Conservation (phyloP, 257 asterid species). For the Verbascum thapsus region DNA sequence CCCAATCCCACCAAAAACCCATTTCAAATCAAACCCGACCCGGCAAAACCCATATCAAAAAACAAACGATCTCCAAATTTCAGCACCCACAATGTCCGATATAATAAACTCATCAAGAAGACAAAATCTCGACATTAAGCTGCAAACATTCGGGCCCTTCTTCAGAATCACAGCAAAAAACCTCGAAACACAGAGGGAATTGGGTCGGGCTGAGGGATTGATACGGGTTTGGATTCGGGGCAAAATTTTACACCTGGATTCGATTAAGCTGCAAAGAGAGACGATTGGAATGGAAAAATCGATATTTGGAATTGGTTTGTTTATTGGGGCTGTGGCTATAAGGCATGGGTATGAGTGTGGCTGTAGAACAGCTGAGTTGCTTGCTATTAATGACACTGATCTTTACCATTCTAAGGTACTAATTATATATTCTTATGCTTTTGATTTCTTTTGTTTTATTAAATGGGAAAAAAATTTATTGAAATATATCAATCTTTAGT, state of each 20-base stretch:
- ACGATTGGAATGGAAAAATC: slow-evolving; percentile 83
- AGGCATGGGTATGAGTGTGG: slow-evolving; percentile 78
- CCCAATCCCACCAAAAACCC: slow-evolving; percentile 21
- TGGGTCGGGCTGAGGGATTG: slow-evolving; percentile 84
- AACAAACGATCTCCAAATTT: slow-evolving; percentile 14
- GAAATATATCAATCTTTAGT: no score
- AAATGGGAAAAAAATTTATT: no score
- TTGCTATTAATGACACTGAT: slow-evolving; percentile 79
- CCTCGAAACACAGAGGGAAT: slow-evolving; percentile 44
- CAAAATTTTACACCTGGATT: slow-evolving; percentile 76
- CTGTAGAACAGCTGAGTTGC: slow-evolving; percentile 74
- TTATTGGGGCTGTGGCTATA: slow-evolving; percentile 86
- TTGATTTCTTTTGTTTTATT: background rate
- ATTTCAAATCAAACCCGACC: slow-evolving; percentile 15
- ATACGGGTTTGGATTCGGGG: slow-evolving; percentile 80
- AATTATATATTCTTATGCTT: background rate
- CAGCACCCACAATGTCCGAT: slow-evolving; percentile 73
- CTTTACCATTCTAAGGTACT: slow-evolving; percentile 85
- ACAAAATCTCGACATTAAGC: slow-evolving; percentile 70
- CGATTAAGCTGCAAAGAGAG: slow-evolving; percentile 63
- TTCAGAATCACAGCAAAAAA: slow-evolving; percentile 74
- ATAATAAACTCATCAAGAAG: slow-evolving; percentile 63
- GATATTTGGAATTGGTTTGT: slow-evolving; percentile 87
- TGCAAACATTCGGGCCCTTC: slow-evolving; percentile 73
- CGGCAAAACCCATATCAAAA: background rate